Base-by-base conservation (phyloP, 1,284 basidiomycete genomes). In the Neolentinus lepideus region DNA sequence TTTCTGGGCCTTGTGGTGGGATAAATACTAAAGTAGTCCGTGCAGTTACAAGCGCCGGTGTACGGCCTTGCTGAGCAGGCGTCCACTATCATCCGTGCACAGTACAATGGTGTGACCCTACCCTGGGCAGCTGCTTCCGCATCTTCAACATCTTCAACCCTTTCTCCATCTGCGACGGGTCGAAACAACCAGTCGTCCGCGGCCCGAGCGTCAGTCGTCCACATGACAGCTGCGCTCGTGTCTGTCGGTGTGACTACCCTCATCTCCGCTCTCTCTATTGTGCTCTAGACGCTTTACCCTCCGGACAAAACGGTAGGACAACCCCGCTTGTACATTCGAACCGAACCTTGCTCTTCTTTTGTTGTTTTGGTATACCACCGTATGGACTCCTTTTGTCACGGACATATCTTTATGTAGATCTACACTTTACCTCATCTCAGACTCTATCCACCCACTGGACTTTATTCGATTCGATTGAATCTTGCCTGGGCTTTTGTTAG, bases 41-140 rank as follows among this genome's bases (percentile, higher is more conserved):
- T n/a, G 16, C 66, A 83, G 73, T 67, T 79, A 58, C 70, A 78
- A 68, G 76, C 80, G 16, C 74, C 82, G 2, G 78, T 80, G 1
- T 92, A 87, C 64, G 89, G 84, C 26, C 71, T 89, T 50, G 86
- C 85, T 3, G 86, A 90, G 69, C 81, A 81, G 66, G 85, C 79
- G 0, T 77, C 84, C 3, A 76, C 77, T 48, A 73, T 89, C 55
- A 82, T 90, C 66, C 78, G 79, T 12, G 66, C 69, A 21, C 65
- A 69, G 47, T 74, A 74, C 64, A 75, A 75, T 58, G 69, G 67
- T 38, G 64, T 66, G 21, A 57, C 64, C 25, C 61, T 62, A 36
- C 63, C 67, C 38, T 58, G 59, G 3, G 58, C 58, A 25, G 38
- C 54, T 50, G 47, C 47, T 21, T 50, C 47, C 25, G 21, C 47